Percentiles rank a stretch among this genome's conserved stretches.
phyloP scores from a whole-genome alignment of 768 basidiomycete genomes.

The Cubamyces sp. region DNA sequence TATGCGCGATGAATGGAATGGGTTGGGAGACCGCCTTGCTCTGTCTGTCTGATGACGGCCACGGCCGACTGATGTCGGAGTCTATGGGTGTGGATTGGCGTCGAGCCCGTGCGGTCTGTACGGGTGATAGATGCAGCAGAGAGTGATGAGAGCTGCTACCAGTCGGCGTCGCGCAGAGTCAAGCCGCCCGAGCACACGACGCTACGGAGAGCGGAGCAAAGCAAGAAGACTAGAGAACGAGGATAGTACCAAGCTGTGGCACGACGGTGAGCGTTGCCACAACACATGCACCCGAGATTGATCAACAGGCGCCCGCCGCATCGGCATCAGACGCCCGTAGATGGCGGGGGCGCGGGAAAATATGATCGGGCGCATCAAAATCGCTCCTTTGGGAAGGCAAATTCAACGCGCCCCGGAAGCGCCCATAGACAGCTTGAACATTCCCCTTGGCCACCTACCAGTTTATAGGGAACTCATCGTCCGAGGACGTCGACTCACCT shows the following conservation, averaged over 20 bases:
- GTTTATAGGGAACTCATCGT: too few relatives aligned
- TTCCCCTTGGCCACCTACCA: too few relatives aligned
- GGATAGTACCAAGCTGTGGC: background rate
- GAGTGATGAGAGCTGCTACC: background rate
- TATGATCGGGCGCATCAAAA: slow-evolving; percentile 9
- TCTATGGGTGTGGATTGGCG: background rate
- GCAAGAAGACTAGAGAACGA: background rate
- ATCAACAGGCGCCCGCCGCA: background rate
- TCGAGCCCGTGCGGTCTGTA: background rate
- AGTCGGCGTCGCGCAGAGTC: background rate
- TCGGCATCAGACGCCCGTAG: slow-evolving; percentile 3
- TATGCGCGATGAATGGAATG: background rate
- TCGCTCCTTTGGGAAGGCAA: background rate
- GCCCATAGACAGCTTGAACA: too few relatives aligned
- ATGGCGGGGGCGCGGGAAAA: slow-evolving; percentile 14
- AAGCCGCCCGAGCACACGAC: background rate
- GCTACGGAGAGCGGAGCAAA: background rate
- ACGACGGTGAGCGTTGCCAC: background rate
- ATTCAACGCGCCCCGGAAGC: background rate
- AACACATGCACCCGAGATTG: background rate
- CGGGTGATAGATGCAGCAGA: slow-evolving; percentile 6
- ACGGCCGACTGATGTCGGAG: slow-evolving; percentile 8
- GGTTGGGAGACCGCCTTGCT: too few relatives aligned
- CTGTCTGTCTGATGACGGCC: too few relatives aligned
- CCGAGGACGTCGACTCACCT: background rate